These are phyloP conservation scores for Massariosphaeria phaeospora DNA, from an alignment of 495 filamentous ascomycete genomes.

Conservation along the genomic window DNA sequence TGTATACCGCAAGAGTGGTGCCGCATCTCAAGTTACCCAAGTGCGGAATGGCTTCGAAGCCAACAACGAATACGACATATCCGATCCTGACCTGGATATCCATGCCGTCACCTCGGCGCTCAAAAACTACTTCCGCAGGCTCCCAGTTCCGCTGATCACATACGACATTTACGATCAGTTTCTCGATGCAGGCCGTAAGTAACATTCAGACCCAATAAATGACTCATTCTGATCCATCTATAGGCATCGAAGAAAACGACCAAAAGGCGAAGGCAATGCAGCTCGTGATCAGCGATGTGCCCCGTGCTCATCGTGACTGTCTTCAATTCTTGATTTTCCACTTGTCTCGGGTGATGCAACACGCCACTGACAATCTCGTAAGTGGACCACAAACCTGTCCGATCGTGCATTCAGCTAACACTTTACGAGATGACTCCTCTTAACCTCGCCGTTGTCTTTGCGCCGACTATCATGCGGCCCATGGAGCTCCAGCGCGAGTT, in stretches of 20 bases:
- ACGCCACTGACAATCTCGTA: slow-evolving; percentile 74
- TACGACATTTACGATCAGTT: slow-evolving; percentile 88
- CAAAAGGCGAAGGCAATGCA: slow-evolving; percentile 65
- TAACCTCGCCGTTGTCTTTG: slow-evolving; percentile 96
- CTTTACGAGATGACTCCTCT: slow-evolving; percentile 72
- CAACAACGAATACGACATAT: slow-evolving; percentile 79
- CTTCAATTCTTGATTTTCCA: slow-evolving; percentile 95
- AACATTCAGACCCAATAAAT: slow-evolving; percentile 5
- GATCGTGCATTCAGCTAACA: not conserved
- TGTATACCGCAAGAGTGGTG: slow-evolving; percentile 96
- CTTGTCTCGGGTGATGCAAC: slow-evolving; percentile 77
- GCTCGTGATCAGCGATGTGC: slow-evolving; percentile 67
- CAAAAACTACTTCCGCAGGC: slow-evolving; percentile 96
- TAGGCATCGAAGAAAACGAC: slow-evolving; percentile 51
- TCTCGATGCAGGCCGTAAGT: slow-evolving; percentile 68
- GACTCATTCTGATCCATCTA: slow-evolving; percentile 25
- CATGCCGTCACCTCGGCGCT: slow-evolving; percentile 91
- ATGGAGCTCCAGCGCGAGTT: slow-evolving; percentile 85
- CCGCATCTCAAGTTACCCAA: slow-evolving; percentile 74
- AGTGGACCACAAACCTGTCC: slow-evolving; percentile 26
- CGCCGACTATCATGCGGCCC: slow-evolving; percentile 93
- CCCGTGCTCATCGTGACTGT: slow-evolving; percentile 75
- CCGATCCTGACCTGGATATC: slow-evolving; percentile 89
- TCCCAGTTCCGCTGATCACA: slow-evolving; percentile 86
- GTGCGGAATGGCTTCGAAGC: slow-evolving; percentile 90